Conservation (phyloP, 2,329 filamentous ascomycete species). For the Sarocladium strictum region DNA sequence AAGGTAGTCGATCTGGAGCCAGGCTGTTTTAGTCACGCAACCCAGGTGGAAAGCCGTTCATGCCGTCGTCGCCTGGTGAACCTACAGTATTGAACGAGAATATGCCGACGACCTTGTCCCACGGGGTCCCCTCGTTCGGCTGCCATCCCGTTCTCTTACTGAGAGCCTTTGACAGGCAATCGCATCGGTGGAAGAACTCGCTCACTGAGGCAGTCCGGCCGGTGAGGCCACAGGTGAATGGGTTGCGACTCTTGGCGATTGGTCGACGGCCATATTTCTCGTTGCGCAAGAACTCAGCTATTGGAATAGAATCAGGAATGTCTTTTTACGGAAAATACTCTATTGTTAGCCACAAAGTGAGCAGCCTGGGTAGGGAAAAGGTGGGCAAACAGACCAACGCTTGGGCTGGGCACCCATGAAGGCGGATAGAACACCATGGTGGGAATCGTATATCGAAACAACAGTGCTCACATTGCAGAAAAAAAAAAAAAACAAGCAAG, state of each 20-base stretch:
- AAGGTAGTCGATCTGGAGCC: conserved; percentile 19
- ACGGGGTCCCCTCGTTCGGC: conserved; percentile 63
- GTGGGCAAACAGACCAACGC: conserved; percentile 34
- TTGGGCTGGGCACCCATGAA: conserved; percentile 52
- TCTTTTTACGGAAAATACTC: conserved; percentile 25
- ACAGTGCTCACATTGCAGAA: too few species aligned
- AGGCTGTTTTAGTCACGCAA: too few species aligned
- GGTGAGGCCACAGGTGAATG: conserved; percentile 72
- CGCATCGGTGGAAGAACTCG: conserved; percentile 60
- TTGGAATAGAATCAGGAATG: conserved; percentile 66
- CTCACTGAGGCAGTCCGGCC: conserved; percentile 59
- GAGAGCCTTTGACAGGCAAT: conserved; percentile 61
- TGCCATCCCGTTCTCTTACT: conserved; percentile 65
- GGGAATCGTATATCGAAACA: too few species aligned
- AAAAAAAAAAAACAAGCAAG: too few species aligned
- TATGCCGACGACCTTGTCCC: conserved; percentile 68
- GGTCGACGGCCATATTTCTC: conserved; percentile 64
- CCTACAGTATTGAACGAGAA: conserved; percentile 63
- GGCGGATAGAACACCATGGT: conserved; percentile 54
- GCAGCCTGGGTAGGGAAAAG: neutral
- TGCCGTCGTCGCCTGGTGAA: too few species aligned
- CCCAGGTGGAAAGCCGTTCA: too few species aligned
- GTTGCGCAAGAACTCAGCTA: conserved; percentile 71
- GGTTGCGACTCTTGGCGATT: conserved; percentile 56
- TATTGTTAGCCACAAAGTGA: neutral